These are phyloP conservation scores for Epichloe uncinata DNA, from an alignment of 2,329 filamentous ascomycete species.

Conservation along the genomic window DNA sequence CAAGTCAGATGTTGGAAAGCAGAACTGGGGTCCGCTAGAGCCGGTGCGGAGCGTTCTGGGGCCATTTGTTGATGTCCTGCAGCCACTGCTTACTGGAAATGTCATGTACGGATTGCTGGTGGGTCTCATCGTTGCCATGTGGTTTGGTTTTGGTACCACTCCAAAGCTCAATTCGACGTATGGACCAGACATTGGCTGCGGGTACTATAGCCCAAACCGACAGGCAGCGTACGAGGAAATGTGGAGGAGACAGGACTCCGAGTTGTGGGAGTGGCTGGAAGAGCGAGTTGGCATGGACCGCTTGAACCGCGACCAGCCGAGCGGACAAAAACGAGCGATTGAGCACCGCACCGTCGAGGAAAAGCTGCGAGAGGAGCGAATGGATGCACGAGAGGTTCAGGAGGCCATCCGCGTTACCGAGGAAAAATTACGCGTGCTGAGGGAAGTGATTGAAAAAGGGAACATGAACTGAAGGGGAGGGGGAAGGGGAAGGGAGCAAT, in stretches of 20 bases:
- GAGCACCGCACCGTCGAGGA: slow-evolving; percentile 47
- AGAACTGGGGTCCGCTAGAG: slow-evolving; percentile 70
- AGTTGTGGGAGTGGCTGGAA: slow-evolving; percentile 89
- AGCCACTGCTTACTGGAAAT: slow-evolving; percentile 61
- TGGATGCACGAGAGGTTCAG: slow-evolving; percentile 61
- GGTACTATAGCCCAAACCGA: slow-evolving; percentile 42
- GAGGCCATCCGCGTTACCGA: slow-evolving; percentile 79
- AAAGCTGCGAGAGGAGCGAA: slow-evolving; percentile 42
- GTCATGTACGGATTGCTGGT: slow-evolving; percentile 63
- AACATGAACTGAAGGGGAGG: slow-evolving; percentile 7
- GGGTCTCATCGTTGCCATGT: slow-evolving; percentile 58
- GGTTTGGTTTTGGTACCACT: slow-evolving; percentile 51
- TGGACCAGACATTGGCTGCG: slow-evolving; percentile 18
- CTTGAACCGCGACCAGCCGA: slow-evolving; percentile 24
- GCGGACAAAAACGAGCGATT: slow-evolving; percentile 31
- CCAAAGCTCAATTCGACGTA: slow-evolving; percentile 25
- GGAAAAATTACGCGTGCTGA: slow-evolving; percentile 65
- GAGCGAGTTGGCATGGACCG: slow-evolving; percentile 65
- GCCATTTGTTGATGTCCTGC: slow-evolving; percentile 55
- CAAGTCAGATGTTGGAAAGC: slow-evolving; percentile 28
- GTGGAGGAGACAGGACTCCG: slow-evolving; percentile 77
- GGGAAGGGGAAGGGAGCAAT: background rate
- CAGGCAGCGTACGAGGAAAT: slow-evolving; percentile 83
- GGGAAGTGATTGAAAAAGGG: slow-evolving; percentile 50
- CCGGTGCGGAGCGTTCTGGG: slow-evolving; percentile 57